Base-by-base conservation (phyloP, 148 eudicot species). In the Diospyros kaki region DNA sequence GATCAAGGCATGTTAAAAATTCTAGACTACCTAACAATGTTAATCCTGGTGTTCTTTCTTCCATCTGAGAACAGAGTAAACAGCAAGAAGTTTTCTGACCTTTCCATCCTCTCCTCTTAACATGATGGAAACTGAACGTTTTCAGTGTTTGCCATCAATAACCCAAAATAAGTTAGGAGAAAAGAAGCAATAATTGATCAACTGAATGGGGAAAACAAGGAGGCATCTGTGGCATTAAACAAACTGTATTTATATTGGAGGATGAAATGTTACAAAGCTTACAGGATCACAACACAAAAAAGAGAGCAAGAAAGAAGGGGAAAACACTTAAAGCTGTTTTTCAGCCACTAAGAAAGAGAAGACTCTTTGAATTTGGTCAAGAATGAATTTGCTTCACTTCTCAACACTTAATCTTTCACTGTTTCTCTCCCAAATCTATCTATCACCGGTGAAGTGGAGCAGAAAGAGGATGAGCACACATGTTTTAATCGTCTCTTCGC, bases 381-480 rank as follows among this genome's bases (percentile, higher is more conserved):
- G 80, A 79, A 78, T 28, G 45, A 14, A 7, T 70, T 59, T 66
- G 71, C 64, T 71, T 13, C 56, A 42, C 55, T 75, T 72, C 66
- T 72, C 66, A 73, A 72, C 28, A 44, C 73, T 61, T 65, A 59
- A 65, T 42, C 76, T 77, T 76, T 74, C 65, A 43, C 72, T 72
- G 15, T 70, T 28, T 28, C 61, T 67, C 43, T 56, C 77, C 77
- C 76, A 51, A 54, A 44, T 48, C 70, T 75, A 71, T 73, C 52
- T 66, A 75, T 71, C 73, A 86, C 82, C 77, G 79, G 83, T 78
- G 84, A 82, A 88, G 69, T 64, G 88, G 79, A 77, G 83, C 80
- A 81, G 94, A 92, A 90, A 86, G 93, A 92, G 97, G 98, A 94
- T 94, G 98, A 94, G 98, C 98, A 86, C 97, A 71, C 82, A 69